Base-by-base conservation (phyloP, 1,284 basidiomycete genomes). In the Clitocybe nebularis region DNA sequence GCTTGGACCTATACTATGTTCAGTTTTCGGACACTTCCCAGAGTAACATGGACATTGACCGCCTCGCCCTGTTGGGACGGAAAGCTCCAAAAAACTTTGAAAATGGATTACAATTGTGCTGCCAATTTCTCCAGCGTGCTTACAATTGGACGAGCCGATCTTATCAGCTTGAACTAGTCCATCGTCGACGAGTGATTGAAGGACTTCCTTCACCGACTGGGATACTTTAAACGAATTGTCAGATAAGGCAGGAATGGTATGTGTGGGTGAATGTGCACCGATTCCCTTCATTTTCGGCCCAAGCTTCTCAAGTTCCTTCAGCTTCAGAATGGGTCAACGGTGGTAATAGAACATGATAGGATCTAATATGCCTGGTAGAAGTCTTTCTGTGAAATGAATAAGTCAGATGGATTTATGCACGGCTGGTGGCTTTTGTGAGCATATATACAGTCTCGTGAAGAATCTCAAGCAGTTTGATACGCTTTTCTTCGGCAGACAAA, bases 71-170 rank as follows among this genome's bases (percentile, higher is more conserved):
- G 76, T 45, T 92, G 86, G 2, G 89, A 92, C 3, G 91, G 91
- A 58, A 93, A 93, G 56, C 88, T 87, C 91, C 91, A 94, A 60
- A 88, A 93, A 66, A 93, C 90, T 93, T 36, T 36, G 41, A 29
- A 33, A n/a, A n/a, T n/a, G n/a, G n/a, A n/a, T n/a, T n/a, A n/a
- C n/a, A n/a, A n/a, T n/a, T n/a, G n/a, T n/a, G n/a, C n/a, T n/a
- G n/a, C n/a, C n/a, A n/a, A n/a, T n/a, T n/a, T n/a, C n/a, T n/a
- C n/a, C n/a, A n/a, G n/a, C n/a, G n/a, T n/a, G n/a, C 84, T 53
- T 53, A 91, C 90, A 94, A 57, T 93, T 93, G 2, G 89, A 90
- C 4, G 89, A 88, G 17, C 92, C 91, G 43, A 94, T 92, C 65
- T 94, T 94, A 61, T 94, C 92, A 36, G 71, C 72, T 57, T 84